Base-by-base conservation (phyloP, 2,329 filamentous ascomycete species). In the Fusarium lyarnte region DNA sequence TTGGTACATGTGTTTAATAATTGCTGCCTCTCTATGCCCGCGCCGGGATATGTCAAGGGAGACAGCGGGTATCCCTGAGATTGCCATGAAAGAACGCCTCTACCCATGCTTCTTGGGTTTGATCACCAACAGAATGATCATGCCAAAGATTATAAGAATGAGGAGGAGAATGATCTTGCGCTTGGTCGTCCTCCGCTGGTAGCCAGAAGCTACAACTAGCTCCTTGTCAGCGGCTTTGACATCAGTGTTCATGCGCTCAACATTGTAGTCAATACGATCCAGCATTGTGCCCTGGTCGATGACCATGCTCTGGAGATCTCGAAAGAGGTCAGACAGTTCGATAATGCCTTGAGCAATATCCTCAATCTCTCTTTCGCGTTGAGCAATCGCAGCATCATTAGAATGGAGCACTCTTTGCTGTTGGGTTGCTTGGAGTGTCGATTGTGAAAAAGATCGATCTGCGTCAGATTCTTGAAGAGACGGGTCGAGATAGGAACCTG, bases 291-390 rank as follows among this genome's bases (percentile, higher is more conserved):
- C 94, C 81, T 96, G 93, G 79, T 96, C 93, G 74, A 97, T 95
- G 76, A 97, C 94, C 95, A 99, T 98, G 52, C 88, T 92, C 82
- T 99, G 96, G 35, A 99, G 85, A 78, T 99, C 96, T 70, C 97
- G 94, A 85, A 99, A 99, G 55, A 99, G 94, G 80, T 98, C 96
- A 8, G 95, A 94, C 12, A 99, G 86, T 80, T 98, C 95, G 78
- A 99, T 98, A 82, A 99, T 98, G 64, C 96, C 95, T 80, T 98
- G 95, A 5, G 96, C 96, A 72, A 99, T 99, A 76, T 98, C 95
- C 79, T 97, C 97, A 77, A 99, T 99, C 82, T 98, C 96, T 43
- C 93, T 91, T 83, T 99, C 96, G 72, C 96, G 93, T 81, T 98
- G 96, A 69, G 92, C 89, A 76, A 99, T 98, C 41, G 90, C 90